Percentiles rank a stretch among this genome's conserved stretches.
These are phyloP conservation scores for Rhizodiscina lignyota DNA, from an alignment of 495 filamentous ascomycete genomes.

Conservation along the genomic window DNA sequence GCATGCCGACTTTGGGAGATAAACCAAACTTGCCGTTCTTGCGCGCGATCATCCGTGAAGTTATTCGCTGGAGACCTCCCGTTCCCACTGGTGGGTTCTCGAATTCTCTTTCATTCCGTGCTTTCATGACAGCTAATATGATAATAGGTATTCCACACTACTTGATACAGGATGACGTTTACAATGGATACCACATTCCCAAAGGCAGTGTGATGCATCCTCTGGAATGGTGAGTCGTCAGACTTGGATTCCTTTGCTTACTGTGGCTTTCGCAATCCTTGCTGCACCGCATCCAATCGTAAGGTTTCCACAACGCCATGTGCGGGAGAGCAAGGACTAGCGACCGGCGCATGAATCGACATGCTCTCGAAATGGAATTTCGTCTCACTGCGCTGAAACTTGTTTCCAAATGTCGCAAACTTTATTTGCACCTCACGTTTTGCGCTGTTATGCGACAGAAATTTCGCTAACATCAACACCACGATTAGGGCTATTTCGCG, in stretches of 20 bases:
- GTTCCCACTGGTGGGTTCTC: slow-evolving; percentile 32
- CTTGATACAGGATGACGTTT: slow-evolving; percentile 34
- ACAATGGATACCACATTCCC: slow-evolving; percentile 38
- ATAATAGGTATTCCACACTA: slow-evolving; percentile 29
- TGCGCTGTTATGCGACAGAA: no score
- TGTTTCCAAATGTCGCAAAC: no score
- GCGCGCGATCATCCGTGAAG: slow-evolving; percentile 42
- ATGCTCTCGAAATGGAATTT: no score
- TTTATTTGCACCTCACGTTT: no score
- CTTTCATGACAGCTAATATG: background rate
- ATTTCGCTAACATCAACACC: no score
- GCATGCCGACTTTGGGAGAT: slow-evolving; percentile 16
- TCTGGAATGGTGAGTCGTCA: slow-evolving; percentile 21
- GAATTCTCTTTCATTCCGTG: background rate
- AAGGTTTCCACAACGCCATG: background rate
- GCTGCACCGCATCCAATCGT: background rate
- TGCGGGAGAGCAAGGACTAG: no score
- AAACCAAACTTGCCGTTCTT: slow-evolving; percentile 24
- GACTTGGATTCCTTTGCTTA: background rate
- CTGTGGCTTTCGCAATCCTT: background rate
- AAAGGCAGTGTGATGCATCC: slow-evolving; percentile 40
- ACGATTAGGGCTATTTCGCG: slow-evolving; percentile 21
- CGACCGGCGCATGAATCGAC: no score
- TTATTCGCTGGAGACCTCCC: slow-evolving; percentile 42
- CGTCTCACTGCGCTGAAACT: no score